Evolutionary conservation across 2,329 filamentous ascomycete species (phyloP), one percentile per base, ranked within the genome.

Genomic region (Sclerotinia borealis): DNA sequence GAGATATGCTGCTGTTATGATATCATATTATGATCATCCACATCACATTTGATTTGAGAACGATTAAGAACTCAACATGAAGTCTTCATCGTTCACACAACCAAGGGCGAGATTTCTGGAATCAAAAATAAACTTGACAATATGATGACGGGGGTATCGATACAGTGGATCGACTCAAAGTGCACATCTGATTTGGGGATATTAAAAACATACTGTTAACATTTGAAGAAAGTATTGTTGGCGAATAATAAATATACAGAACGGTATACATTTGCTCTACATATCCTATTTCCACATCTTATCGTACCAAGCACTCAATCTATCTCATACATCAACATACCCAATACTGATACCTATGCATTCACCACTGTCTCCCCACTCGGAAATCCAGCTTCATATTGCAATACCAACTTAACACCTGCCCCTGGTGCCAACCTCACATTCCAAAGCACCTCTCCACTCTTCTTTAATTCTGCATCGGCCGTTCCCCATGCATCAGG

Each of bases 351-450:
- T n/a, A 22, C 36, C 34, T 55, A 63, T 34, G 34, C 67, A 63
- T 65, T 65, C 59, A 75, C 63, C 55, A 79, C 77, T 8, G 67
- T 72, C 65, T 85, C 82, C 10, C 80, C 80, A 19, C 74, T 74
- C 1, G 86, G 86, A 68, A 84, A 77, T 27, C 79, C 79, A 22
- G 86, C 81, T 65, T 84, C 80, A 74, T 89, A 90, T 75, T 87
- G 84, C 64, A 90, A 71, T 29, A 76, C 75, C 65, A 90, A 73
- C 73, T 81, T 82, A 19, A 84, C 82, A 4, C 81, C 79, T 69
- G 80, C 79, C 31, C 85, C 84, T 0, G 83, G 79, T 65, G 85
- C 82, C 58, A 89, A 73, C 49, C 73, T 77, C 13, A 89, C 79
- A 59, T 83, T 79, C 84, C 85, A 89, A 61, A 74, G 73, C 5